phyloP scores from a whole-genome alignment of 257 asterid species.

The Cordia subcordata region DNA sequence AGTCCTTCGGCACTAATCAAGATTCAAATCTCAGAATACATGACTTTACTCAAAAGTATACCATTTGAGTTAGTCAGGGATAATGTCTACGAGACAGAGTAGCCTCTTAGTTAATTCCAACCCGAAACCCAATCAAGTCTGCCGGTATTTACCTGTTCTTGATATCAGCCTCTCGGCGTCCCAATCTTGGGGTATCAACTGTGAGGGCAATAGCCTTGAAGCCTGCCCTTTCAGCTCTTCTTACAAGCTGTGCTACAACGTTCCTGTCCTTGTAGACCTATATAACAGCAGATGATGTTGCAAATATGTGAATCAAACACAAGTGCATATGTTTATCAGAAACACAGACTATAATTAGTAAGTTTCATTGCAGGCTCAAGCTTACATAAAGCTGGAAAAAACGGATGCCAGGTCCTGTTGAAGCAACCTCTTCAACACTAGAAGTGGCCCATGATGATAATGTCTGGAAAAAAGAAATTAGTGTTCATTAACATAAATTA shows the following conservation, averaged over 20 bases:
- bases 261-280: slow-evolving; percentile 91
- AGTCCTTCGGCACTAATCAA: too few relatives aligned
- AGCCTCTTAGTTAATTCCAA: too few relatives aligned
- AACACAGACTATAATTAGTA: background rate
- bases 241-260: slow-evolving; percentile 88
- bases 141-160: slow-evolving; percentile 57
- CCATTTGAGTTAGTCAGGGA: too few relatives aligned
- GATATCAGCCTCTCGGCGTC: slow-evolving; percentile 89
- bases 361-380: background rate
- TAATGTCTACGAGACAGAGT: too few relatives aligned
- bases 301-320: background rate
- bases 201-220: slow-evolving; percentile 97
- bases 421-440: slow-evolving; percentile 90
- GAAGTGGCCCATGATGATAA: slow-evolving; percentile 63
- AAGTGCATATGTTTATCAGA: background rate
- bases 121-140: background rate
- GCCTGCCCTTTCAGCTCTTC: slow-evolving; percentile 93
- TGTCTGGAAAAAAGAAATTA: slow-evolving; percentile 47
- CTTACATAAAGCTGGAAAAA: slow-evolving; percentile 55
- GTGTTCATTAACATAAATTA: background rate
- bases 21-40: too few relatives aligned
- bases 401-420: slow-evolving; percentile 53
- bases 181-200: slow-evolving; percentile 85
- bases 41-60: too few relatives aligned
- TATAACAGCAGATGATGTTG: slow-evolving; percentile 11